Base-by-base conservation (phyloP, 2,329 filamentous ascomycete genomes). In the Aschersonia sp. region DNA sequence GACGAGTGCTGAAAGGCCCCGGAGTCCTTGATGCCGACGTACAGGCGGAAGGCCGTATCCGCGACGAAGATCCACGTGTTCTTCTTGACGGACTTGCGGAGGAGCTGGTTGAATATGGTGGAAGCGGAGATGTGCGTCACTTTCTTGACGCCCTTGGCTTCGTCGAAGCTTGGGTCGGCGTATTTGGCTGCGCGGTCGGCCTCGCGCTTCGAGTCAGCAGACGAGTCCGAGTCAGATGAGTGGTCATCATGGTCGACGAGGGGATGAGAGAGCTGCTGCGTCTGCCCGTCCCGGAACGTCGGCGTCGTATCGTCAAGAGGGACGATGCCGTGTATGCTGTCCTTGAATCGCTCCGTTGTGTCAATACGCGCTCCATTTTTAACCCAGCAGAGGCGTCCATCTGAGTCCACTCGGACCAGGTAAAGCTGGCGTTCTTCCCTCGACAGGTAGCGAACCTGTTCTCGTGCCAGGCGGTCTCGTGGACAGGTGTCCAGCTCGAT, bases 41-140 rank as follows among this genome's bases (percentile, higher is more conserved):
- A 95, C 0, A 95, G 71, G 1, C 85, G 79, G 61, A 89, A 92
- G 1, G 78, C 83, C 1, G 86, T 91, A 64, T 95, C 89, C 30
- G 85, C 84, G 5, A 89, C 89, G 57, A 94, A 96, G 53, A 95
- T 94, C 89, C 89, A 95, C 4, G 85, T 92, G 58, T 91, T 89
- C 52, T 88, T 88, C 62, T 82, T 85, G 40, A 89, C 84, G 0
- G 84, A 82, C 53, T 86, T 84, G 51, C 85, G 78, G 12, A 92
- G 72, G 5, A 94, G 71, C 53, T 85, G 84, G 62, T 92, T 87
- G 61, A 91, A 77, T 3, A 94, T 73, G 1, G 83, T 82, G 0
- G 82, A 78, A 1, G 84, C 78, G 4, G 78, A 85, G 3, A 89
- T 70, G 57, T 88, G 79, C 45, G 75, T 77, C 10, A 73, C 61